These are phyloP conservation scores for Lepidium africanum DNA, from an alignment of 345 rosid species.

Conservation along the genomic window DNA sequence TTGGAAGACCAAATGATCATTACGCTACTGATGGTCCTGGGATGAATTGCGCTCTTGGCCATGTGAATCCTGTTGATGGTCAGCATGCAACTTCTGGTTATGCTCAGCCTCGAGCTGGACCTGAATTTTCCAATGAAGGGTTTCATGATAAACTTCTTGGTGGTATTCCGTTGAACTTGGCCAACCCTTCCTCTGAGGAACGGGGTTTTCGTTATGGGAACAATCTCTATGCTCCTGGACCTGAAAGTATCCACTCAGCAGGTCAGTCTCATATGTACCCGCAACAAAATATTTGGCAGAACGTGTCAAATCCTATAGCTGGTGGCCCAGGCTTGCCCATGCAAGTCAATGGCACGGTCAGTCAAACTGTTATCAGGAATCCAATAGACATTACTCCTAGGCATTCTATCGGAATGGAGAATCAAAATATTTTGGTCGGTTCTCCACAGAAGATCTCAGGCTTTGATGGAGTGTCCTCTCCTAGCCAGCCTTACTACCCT, in stretches of 20 bases:
- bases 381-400: constrained; percentile 45
- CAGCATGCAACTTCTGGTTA: too few relatives aligned
- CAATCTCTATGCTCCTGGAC: constrained; percentile 50
- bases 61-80: not conserved
- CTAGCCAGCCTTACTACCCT: constrained; percentile 38
- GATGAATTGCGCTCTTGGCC: constrained; percentile 55
- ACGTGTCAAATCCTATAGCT: constrained; percentile 44
- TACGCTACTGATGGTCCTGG: constrained; percentile 53
- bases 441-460: constrained; percentile 45
- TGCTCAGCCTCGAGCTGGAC: constrained; percentile 34
- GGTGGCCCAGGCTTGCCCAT: constrained; percentile 40
- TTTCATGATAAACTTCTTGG: constrained; percentile 54
- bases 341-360: constrained; percentile 48
- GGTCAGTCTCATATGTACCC: constrained; percentile 49
- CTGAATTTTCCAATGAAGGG: constrained; percentile 49
- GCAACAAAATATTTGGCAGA: constrained; percentile 60
- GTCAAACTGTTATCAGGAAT: constrained; percentile 37
- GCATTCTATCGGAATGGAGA: constrained; percentile 38
- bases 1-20: constrained; percentile 64
- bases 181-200: constrained; percentile 48
- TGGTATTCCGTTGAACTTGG: constrained; percentile 30
- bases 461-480: constrained; percentile 39
- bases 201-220: constrained; percentile 45
- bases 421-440: constrained; percentile 44
- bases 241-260: constrained; percentile 41